Evolutionary conservation across 768 basidiomycete species (phyloP), one percentile per base, ranked within the genome.

Genomic region (Russula sp.): DNA sequence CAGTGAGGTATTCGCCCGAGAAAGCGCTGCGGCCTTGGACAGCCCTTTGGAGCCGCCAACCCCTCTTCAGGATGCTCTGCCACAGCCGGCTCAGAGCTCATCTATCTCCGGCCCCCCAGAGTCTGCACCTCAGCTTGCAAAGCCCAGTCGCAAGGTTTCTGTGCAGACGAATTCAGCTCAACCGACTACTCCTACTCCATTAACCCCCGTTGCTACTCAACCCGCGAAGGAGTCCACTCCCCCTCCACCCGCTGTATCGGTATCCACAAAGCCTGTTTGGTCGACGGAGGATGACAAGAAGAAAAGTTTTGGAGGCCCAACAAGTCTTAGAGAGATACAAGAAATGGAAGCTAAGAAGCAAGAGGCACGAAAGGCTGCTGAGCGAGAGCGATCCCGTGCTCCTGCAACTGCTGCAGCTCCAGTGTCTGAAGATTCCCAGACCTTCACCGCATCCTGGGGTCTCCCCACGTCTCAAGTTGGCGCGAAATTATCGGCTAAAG

Each of bases 321-420:
- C 88, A 42, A 92, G 90, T 66, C 77, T 99, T 42, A 87, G 94
- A 61, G 94, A 98, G 62, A 99, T 99, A 52, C 97, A 99, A 74
- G 94, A 97, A 69, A 87, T 89, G 2, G 97, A 99, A 75, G 84
- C 83, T 9, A 92, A 85, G 76, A 88, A 87, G 71, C 80, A 83
- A 2, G 94, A 92, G 70, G 85, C 81, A 13, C 83, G 89, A 49
- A 95, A 90, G 73, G 81, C 80, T 26, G 84, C 83, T 22, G 88
- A 92, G 67, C 83, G 86, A 67, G 88, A 91, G 67, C 83, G 83
- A 50, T 88, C 90, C 64, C 82, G 84, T 38, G 75, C 79, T 13
- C 79, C 82, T 55, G 85, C 86, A 49, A 76, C 77, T 32, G 76
- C 79, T 34, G 62, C 73, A 5, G 63, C 77, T 22, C 59, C 77